These are phyloP conservation scores for Eimeria brunetti DNA, from an alignment of 169 alveolate species.

Conservation along the genomic window DNA sequence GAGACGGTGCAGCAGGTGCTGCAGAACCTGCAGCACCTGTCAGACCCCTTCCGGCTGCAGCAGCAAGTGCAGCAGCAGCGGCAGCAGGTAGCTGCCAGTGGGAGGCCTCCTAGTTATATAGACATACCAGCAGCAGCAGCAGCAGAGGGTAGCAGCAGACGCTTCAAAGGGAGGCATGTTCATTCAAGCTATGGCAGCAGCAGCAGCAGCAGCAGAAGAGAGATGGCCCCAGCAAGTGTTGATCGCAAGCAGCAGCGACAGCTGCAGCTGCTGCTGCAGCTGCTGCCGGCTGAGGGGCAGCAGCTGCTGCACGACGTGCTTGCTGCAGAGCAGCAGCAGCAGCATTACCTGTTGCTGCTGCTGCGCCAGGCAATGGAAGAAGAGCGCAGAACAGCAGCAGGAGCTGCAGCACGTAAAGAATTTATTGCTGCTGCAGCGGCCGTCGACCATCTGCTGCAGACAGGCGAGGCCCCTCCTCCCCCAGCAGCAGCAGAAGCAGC, in stretches of 20 bases:
- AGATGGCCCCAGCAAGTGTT: neutral
- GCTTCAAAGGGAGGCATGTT: neutral
- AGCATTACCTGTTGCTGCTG: slow-evolving; percentile 29
- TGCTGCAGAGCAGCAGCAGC: slow-evolving; percentile 51
- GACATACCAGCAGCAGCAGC: neutral
- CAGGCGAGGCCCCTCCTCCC: slow-evolving; percentile 36
- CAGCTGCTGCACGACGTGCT: slow-evolving; percentile 53
- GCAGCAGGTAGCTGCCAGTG: neutral
- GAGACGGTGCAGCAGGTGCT: slow-evolving; percentile 48
- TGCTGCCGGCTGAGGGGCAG: slow-evolving; percentile 68
- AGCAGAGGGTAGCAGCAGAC: neutral
- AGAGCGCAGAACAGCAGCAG: slow-evolving; percentile 70
- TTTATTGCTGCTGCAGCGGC: slow-evolving; percentile 52
- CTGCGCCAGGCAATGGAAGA: slow-evolving; percentile 29
- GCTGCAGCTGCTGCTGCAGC: slow-evolving; percentile 64
- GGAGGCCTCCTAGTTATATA: neutral
- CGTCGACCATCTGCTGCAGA: slow-evolving; percentile 23
- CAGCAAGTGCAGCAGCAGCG: slow-evolving; percentile 5
- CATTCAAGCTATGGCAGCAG: neutral
- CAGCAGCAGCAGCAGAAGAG: slow-evolving; percentile 8
- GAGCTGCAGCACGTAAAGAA: slow-evolving; percentile 45
- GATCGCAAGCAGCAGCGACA: slow-evolving; percentile 8
- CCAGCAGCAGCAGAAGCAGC: slow-evolving; percentile 31
- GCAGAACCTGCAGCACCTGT: neutral
- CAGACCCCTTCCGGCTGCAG: slow-evolving; percentile 20